Evolutionary conservation across 257 asterid genomes (phyloP), one percentile per base, ranked within the genome.

Genomic region (Fraxinus americana): DNA sequence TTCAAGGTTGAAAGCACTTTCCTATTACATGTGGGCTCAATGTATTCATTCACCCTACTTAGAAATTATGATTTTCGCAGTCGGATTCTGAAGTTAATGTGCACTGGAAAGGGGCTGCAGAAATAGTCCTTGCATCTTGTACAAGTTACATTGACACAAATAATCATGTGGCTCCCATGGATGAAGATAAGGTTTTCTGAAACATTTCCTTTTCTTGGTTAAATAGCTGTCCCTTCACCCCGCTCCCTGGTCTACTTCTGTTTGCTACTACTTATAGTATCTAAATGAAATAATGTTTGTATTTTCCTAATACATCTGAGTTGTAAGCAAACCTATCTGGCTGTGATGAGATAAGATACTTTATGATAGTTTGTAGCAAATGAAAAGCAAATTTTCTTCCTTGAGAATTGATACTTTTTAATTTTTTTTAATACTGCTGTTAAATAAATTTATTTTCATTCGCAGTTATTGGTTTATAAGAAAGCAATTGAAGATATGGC

Each of bases 21-120:
- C 35, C 34, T 63, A 27, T 63, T 63, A 23, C 19, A 23, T 25
- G 35, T 61, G 21, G 21, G 57, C 52, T 50, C 68, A 32, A 38
- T 12, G 9, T 27, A 30, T 59, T 79, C 25, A 63, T 63, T 81
- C 41, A 67, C 30, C 43, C 67, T 77, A 27, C 48, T 32, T 41
- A 13, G 30, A 9, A 54, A 75, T 73, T 13, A 38, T 41, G 66
- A 35, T 68, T 74, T 41, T 67, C 75, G 85, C 96, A 94, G 97
- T 85, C 87, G 10, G 78, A 89, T 84, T 86, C 92, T 57, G 93
- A 89, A 78, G 85, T 91, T 76, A 91, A 77, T 80, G 81, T 94
- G 67, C 98, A 94, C 65, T 94, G 97, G 97, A 94, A 94, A 87
- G 98, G 97, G 81, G 98, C 98, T 76, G 97, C 98, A 41, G 98